Percentiles rank a stretch among this genome's conserved stretches.
Evolutionary conservation across 2,329 filamentous ascomycete genomes (phyloP).

Genomic region (Ophiocordyceps australis): DNA sequence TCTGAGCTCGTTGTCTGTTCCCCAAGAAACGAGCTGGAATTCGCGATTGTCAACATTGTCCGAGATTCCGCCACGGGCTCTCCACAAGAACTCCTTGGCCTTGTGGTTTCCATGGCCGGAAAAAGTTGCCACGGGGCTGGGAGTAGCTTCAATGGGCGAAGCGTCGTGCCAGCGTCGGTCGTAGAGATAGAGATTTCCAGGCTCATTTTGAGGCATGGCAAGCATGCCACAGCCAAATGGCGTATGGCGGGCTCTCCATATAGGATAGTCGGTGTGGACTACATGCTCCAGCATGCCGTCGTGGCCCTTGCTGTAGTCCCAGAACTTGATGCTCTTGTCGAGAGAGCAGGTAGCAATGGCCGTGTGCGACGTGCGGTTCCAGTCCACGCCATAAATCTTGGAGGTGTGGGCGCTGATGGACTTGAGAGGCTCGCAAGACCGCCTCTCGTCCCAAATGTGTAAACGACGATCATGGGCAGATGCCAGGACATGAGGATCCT

Average conservation of each 20-base stretch:
- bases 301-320: conserved; percentile 56
- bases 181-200: conserved; percentile 72
- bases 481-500: conserved; percentile 71
- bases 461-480: conserved; percentile 81
- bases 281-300: conserved; percentile 53
- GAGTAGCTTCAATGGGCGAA: conserved; percentile 22
- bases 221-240: conserved; percentile 75
- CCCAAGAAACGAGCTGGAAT: conserved; percentile 88
- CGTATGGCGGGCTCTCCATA: conserved; percentile 82
- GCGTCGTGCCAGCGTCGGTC: conserved; percentile 37
- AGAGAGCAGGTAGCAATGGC: conserved; percentile 75
- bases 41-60: conserved; percentile 67
- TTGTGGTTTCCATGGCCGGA: conserved; percentile 45
- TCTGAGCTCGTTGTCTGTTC: conserved; percentile 65
- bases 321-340: conserved; percentile 85
- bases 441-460: conserved; percentile 79
- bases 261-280: conserved; percentile 68
- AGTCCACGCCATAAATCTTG: conserved; percentile 91
- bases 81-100: conserved; percentile 86
- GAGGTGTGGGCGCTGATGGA: conserved; percentile 79
- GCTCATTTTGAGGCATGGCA: conserved; percentile 83
- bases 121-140: conserved; percentile 37
- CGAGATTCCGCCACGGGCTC: conserved; percentile 50
- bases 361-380: conserved; percentile 61
- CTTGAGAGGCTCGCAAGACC: conserved; percentile 57